Conservation (phyloP, 2,329 filamentous ascomycete species). For the Colletotrichum sp. region DNA sequence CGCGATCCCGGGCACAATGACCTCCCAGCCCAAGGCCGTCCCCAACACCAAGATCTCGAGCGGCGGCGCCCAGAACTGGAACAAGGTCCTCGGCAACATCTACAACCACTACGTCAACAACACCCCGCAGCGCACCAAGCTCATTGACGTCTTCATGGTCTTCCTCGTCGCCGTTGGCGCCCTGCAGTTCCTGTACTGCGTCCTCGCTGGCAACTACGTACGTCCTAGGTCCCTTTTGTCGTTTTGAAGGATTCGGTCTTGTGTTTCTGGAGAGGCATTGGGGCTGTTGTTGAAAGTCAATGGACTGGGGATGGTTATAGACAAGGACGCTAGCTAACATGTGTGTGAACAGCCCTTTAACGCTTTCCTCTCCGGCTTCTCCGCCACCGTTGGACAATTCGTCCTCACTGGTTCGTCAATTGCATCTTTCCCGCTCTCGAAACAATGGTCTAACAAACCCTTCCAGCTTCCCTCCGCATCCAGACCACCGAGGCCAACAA, state of each 20-base stretch:
- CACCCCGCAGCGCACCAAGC: conserved; percentile 89
- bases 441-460: not conserved
- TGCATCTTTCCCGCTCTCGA: conserved; percentile 16
- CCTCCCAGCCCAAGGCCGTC: conserved; percentile 20
- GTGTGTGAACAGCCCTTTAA: conserved; percentile 82
- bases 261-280: not conserved
- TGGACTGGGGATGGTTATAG: not conserved
- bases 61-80: conserved; percentile 38
- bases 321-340: conserved; percentile 23
- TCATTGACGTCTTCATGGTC: conserved; percentile 88
- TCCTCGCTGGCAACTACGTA: conserved; percentile 94
- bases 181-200: conserved; percentile 93
- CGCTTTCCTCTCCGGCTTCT: conserved; percentile 95
- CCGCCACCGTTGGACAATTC: conserved; percentile 94
- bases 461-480: conserved; percentile 75
- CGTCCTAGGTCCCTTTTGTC: conserved; percentile 31
- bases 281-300: not conserved
- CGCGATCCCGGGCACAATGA: conserved; percentile 21
- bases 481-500: conserved; percentile 88
- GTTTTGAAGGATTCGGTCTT: not conserved
- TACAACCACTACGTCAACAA: conserved; percentile 78
- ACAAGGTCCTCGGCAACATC: conserved; percentile 70
- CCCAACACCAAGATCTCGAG: conserved; percentile 16
- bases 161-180: conserved; percentile 86
- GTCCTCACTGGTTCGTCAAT: conserved; percentile 78